Evolutionary conservation across 1,139 yeast genomes (phyloP), one percentile per base, ranked within the genome.

Genomic region (Lipomyces yarrowii): DNA sequence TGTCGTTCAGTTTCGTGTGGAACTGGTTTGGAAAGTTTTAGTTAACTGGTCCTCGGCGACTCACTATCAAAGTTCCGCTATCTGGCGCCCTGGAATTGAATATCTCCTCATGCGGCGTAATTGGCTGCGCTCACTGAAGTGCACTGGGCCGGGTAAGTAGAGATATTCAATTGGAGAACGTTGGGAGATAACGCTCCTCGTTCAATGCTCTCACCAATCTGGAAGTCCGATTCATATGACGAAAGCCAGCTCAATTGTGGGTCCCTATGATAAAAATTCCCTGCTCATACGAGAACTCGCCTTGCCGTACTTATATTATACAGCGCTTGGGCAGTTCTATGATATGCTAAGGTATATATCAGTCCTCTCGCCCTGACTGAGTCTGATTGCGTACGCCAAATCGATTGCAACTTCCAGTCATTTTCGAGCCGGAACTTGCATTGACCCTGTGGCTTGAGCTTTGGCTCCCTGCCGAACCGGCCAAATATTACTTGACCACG

Each of bases 81-180:
- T 37, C 46, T 21, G 21, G 4, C 51, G 1, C 59, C 30, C 52
- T 42, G 51, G 52, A 56, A 56, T 56, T 56, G 59, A 30, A 56
- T 56, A 56, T 33, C 59, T 13, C 57, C 35, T 33, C 23, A 18
- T 30, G 57, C 23, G 30, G 21, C 48, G 56, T 32, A 26, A 51
- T n/a, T 56, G 63, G 42, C 26, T 13, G 46, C n/a, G 56, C 39
- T 5, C 3, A 10, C 3, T 6, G 10, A n/a, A 42, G 30, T n/a
- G 6, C 0, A 2, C n/a, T 5, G 2, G 23, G 23, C 48, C 48
- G 48, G 48, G 48, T 42, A 42, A 42, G 4, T 2, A 26, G 15
- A 7, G 10, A 42, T 42, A 42, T 42, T 42, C 48, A 42, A 42
- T 42, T 42, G 48, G 21, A 2, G 48, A 23, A 11, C 48, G 23